Percentiles rank a stretch among this genome's conserved stretches.
These are phyloP conservation scores for Metschnikowia lachancei DNA, from an alignment of 805 yeast species.

Conservation along the genomic window DNA sequence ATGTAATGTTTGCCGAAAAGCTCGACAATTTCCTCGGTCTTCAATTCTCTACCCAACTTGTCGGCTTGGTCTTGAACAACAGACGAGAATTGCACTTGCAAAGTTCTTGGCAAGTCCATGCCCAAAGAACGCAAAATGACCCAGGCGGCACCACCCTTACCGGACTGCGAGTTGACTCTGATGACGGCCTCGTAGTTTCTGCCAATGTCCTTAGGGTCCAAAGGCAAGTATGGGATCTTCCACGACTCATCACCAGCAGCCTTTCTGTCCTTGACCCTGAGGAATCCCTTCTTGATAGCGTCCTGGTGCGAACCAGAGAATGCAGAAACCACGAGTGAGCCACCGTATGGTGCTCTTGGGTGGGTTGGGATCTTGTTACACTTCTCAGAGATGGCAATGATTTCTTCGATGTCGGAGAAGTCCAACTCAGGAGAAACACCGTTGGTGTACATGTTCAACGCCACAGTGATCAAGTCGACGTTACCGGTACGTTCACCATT, in stretches of 20 bases:
- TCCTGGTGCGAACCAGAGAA: constrained; percentile 74
- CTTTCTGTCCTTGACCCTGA: constrained; percentile 49
- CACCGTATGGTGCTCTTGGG: constrained; percentile 78
- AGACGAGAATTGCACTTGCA: constrained; percentile 67
- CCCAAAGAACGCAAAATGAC: constrained; percentile 67
- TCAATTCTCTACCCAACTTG: constrained; percentile 63
- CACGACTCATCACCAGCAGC: constrained; percentile 48
- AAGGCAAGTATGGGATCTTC: constrained; percentile 74
- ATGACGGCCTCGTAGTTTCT: constrained; percentile 79
- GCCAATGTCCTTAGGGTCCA: constrained; percentile 80
- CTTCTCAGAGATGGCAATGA: constrained; percentile 68
- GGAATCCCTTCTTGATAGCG: constrained; percentile 67
- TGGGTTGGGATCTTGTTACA: constrained; percentile 75
- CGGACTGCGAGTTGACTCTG: constrained; percentile 83
- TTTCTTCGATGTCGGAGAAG: constrained; percentile 62
- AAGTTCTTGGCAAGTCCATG: constrained; percentile 66
- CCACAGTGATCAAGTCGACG: constrained; percentile 73
- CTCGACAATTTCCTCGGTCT: constrained; percentile 59
- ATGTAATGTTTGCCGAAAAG: constrained; percentile 59
- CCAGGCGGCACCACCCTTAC: constrained; percentile 89
- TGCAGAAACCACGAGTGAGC: constrained; percentile 75
- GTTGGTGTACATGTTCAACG: constrained; percentile 73
- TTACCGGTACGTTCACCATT: constrained; percentile 87
- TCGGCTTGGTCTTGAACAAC: constrained; percentile 67
- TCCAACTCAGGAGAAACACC: constrained; percentile 72